These are phyloP conservation scores for Tolypocladium album DNA, from an alignment of 2,329 filamentous ascomycete species.

Conservation along the genomic window DNA sequence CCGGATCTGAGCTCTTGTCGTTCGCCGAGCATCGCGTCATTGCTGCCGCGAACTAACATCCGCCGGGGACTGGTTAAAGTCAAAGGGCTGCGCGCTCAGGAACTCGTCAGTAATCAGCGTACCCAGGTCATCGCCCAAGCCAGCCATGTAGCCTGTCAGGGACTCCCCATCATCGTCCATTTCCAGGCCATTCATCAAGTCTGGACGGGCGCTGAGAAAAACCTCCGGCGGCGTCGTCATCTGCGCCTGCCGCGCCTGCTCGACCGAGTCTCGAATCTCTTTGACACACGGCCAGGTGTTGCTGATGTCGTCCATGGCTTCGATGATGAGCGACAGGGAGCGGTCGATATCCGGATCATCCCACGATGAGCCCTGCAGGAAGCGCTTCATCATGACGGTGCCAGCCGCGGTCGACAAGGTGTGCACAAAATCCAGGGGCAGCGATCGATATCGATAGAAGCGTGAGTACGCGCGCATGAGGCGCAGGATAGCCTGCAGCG, in stretches of 20 bases:
- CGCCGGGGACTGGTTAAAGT: conserved; percentile 16
- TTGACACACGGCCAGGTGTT: conserved; percentile 34
- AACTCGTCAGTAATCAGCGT: conserved; percentile 24
- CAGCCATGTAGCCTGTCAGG: conserved; percentile 15
- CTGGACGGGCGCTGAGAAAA: conserved; percentile 16
- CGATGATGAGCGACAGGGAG: conserved; percentile 35
- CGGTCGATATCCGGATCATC: conserved; percentile 34
- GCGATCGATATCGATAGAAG: conserved; percentile 29
- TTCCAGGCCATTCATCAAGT: conserved; percentile 22
- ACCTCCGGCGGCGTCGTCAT: conserved; percentile 19
- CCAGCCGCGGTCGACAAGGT: conserved; percentile 36
- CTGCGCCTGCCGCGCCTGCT: conserved; percentile 18
- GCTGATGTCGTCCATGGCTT: conserved; percentile 41
- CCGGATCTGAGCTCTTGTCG: too few species aligned
- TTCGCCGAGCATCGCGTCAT: not conserved
- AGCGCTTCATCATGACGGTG: conserved; percentile 34
- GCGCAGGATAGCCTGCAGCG: conserved; percentile 31
- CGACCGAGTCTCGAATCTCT: conserved; percentile 26
- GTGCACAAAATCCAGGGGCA: conserved; percentile 38
- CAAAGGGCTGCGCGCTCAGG: conserved; percentile 21
- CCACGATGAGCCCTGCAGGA: conserved; percentile 27
- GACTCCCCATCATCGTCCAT: conserved; percentile 8
- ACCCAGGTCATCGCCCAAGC: conserved; percentile 18
- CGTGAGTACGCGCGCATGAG: conserved; percentile 32
- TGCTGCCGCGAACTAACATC: not conserved